Conservation (phyloP, 495 filamentous ascomycete genomes). For the Tetracladium marchalianum region DNA sequence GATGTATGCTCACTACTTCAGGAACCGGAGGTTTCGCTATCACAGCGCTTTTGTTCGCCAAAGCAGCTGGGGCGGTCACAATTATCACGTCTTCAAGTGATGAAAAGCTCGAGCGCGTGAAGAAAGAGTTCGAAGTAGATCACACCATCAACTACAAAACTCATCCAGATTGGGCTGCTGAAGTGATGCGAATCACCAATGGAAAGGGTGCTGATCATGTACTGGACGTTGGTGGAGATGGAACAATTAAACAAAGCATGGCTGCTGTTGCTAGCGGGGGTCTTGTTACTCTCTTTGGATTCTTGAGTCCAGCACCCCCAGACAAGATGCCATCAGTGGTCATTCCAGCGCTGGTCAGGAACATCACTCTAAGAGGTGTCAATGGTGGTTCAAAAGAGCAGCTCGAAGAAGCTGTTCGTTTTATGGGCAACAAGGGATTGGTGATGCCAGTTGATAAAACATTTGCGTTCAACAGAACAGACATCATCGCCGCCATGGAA, state of each 20-base stretch:
- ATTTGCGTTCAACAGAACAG: conserved; percentile 16
- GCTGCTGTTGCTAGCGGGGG: not conserved
- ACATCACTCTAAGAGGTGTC: not conserved
- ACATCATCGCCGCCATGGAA: conserved; percentile 15
- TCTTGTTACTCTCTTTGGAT: not conserved
- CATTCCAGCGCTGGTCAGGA: not conserved
- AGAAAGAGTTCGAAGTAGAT: conserved; percentile 29
- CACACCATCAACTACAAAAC: conserved; percentile 33
- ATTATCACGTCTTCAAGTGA: conserved; percentile 34
- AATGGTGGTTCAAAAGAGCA: conserved; percentile 15
- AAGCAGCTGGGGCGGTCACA: conserved; percentile 47
- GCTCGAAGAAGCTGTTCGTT: conserved; percentile 15
- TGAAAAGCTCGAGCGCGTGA: conserved; percentile 26
- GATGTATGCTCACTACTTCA: conserved; percentile 41
- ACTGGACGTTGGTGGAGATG: conserved; percentile 36
- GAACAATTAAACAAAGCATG: conserved; percentile 18
- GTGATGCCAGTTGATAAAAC: conserved; percentile 16
- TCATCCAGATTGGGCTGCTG: conserved; percentile 28
- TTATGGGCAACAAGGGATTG: not conserved
- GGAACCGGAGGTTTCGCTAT: conserved; percentile 77
- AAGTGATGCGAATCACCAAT: conserved; percentile 26
- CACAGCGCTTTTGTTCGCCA: conserved; percentile 79
- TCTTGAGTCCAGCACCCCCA: not conserved
- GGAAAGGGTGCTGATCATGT: conserved; percentile 32
- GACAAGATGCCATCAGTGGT: not conserved